Evolutionary conservation across 1,139 yeast genomes (phyloP), one percentile per base, ranked within the genome.

Genomic region (Trichomonascaceae sp.): DNA sequence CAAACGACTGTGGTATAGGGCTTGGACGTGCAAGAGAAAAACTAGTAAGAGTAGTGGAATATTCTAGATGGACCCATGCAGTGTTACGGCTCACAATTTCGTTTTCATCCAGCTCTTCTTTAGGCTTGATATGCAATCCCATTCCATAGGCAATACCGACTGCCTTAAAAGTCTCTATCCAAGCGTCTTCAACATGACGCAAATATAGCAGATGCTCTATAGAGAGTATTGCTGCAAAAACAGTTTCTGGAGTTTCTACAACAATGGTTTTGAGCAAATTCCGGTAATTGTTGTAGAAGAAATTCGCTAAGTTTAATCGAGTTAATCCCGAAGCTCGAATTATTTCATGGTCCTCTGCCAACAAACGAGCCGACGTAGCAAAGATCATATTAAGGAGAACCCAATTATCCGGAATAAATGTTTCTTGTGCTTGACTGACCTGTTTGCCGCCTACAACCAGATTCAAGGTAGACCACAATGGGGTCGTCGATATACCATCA

Each of bases 91-190:
- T 27, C n/a, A 39, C n/a, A 9, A 15, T 20, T 2, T 48, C 50
- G 6, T 48, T 44, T 8, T 15, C 15, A 13, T 38, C 22, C 38
- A 27, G 45, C 7, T 13, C 38, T 4, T 36, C 38, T 41, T 22
- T 48, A 13, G 45, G 39, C 1, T 22, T 18, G 15, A 44, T 15
- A 17, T 48, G 50, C n/a, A 48, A 30, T 1, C 50, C 50, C 15
- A 48, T 48, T 2, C 45, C 50, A 15, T 48, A 48, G n/a, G 50
- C 50, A 15, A 44, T 41, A 13, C 45, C 50, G 2, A 48, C 50
- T n/a, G 50, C 45, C 18, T 24, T 48, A 45, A 48, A 48, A 3
- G 13, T 4, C 45, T 48, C 50, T n/a, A 24, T 39, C 44, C 45
- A 48, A 18, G 38, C 19, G 36, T 22, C 36, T 39, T 48, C 50